Base-by-base conservation (phyloP, 2,329 filamentous ascomycete species). In the Microsporum canis region DNA sequence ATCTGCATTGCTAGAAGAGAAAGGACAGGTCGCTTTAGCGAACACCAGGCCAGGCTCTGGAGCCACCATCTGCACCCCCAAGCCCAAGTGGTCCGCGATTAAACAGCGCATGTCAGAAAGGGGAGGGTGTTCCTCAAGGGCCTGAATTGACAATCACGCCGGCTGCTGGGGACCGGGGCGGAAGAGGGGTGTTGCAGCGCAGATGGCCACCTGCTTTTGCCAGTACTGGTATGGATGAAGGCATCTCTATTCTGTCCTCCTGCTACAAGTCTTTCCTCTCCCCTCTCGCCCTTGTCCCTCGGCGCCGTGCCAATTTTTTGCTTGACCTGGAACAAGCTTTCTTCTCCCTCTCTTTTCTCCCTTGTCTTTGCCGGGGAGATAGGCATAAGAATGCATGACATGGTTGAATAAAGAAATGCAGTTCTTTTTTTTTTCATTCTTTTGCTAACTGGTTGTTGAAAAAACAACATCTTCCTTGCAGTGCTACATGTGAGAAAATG, bases 401-500 rank as follows among this genome's bases (percentile, higher is more conserved):
- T 34, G 49, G 49, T 34, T 36, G 27, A 34, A 55, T 29, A 10
- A 55, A 55, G 17, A 31, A 36, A 55, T 55, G 14, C 17, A 36
- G 43, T 47, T 23, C 39, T 43, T 4, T n/a, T n/a, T n/a, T 17
- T n/a, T 6, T 43, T n/a, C n/a, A 33, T 17, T 29, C 8, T 17
- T 34, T 55, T 41, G 36, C 39, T 58, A 41, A 41, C 36, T 36
- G 56, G 23, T 58, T 58, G 34, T 36, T 43, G 27, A 14, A 43
- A 57, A 31, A 45, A 27, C 33, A n/a, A 29, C 14, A 12, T 58
- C 39, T 31, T n/a, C 29, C 39, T 64, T 56, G 36, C 68, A 86
- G 83, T 72, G 80, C 83, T 64, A 84, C 80, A 68, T 86, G 84
- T 71, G 84, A 86, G 71, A 84, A 80, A 71, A 83, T 86, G 73